These are phyloP conservation scores for Jasminum sambac DNA, from an alignment of 257 asterid species.

Conservation along the genomic window DNA sequence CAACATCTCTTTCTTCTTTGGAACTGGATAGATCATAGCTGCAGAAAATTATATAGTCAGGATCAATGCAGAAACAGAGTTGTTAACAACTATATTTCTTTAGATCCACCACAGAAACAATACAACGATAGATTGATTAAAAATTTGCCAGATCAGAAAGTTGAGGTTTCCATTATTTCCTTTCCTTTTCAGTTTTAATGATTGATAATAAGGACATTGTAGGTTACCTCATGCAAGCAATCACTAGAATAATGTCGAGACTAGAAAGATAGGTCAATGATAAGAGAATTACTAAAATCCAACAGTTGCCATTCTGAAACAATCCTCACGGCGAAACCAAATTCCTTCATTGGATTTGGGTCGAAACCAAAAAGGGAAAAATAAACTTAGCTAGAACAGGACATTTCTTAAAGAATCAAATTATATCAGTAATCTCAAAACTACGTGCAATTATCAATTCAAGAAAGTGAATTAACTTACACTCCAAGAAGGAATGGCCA, in stretches of 20 bases:
- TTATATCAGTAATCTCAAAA: constrained; percentile 18
- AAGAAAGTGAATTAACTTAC: constrained; percentile 51
- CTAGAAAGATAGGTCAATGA: background rate
- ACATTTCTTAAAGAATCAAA: constrained; percentile 2
- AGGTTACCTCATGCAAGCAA: background rate
- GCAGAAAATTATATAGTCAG: constrained; percentile 37
- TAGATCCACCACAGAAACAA: constrained; percentile 6
- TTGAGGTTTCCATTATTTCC: background rate
- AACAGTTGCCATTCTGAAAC: constrained; percentile 2
- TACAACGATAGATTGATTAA: background rate
- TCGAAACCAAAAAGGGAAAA: background rate
- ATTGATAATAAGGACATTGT: background rate
- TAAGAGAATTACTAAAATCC: constrained; percentile 9
- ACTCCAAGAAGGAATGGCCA: constrained; percentile 99
- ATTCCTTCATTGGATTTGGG: background rate
- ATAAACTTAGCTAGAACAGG: constrained; percentile 1
- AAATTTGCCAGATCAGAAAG: background rate
- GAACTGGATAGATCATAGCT: constrained; percentile 76
- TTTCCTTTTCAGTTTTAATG: background rate
- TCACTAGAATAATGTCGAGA: background rate
- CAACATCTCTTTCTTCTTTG: constrained; percentile 70
- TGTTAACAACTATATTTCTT: constrained; percentile 16
- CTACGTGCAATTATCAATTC: background rate
- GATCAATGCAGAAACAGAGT: constrained; percentile 9
- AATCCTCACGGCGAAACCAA: constrained; percentile 3